Evolutionary conservation across 2,329 filamentous ascomycete genomes (phyloP), one percentile per base, ranked within the genome.

Genomic region (Pseudogymnoascus sp.): DNA sequence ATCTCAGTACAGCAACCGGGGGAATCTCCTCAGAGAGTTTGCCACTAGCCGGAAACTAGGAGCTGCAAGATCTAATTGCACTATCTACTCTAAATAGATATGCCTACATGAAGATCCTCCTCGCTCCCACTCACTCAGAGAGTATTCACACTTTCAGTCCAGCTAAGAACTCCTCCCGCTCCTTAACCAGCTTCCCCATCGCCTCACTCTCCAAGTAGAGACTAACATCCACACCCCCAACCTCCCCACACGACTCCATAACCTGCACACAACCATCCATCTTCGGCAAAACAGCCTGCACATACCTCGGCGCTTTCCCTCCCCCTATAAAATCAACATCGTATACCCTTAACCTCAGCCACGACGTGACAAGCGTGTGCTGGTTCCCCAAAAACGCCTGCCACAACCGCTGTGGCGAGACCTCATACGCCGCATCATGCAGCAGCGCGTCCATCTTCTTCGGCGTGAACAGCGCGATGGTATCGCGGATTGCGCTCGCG

Each of bases 341-440:
- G 16, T 78, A 77, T 7, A 75, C 68, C 19, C 70, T 71, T 13
- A 73, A 63, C 31, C 75, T 68, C 23, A 75, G 73, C 80, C 80
- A 82, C 0, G 75, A 78, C 3, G 79, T 81, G 2, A 78, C 76
- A 3, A 81, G 66, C 0, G 75, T 67, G 68, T 81, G 79, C 19
- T 72, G 69, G 0, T 67, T 64, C 0, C 80, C 80, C 5, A 80
- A 63, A 62, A 81, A 82, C 0, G 68, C 76, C 65, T 79, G 76
- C 80, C 80, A 82, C 14, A 82, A 65, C 5, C 80, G 73, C 70
- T 82, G 79, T 0, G 80, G 79, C 8, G 75, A 75, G 8, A 74
- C 66, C 67, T 82, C 79, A 63, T 76, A 72, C 2, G 77, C 77
- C 7, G 74, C 73, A 60, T 79, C 77, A 63, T 81, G 77, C 2